Evolutionary conservation across 352 stramenopile species (phyloP), one percentile per base, ranked within the genome.

Genomic region (Paralagenidium karlingii): DNA sequence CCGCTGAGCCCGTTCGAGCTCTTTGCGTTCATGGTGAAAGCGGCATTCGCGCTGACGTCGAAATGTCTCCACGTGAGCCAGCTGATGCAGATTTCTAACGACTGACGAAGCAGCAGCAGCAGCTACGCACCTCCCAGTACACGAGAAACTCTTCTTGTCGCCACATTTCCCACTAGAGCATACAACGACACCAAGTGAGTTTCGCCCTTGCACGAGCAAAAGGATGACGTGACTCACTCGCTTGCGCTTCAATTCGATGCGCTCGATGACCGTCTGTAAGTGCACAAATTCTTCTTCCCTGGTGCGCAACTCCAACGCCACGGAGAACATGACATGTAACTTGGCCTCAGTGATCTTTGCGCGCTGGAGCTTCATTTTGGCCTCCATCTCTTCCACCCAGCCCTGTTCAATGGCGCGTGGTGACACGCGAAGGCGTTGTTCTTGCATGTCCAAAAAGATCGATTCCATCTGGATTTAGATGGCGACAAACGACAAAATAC

Each of bases 361-460:
- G 13, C 71, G 65, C 40, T 89, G 69, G 8, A 46, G 20, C 7
- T 70, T 61, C 53, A 85, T 78, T 39, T 85, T 85, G 2, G 53
- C 53, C 26, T 89, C 71, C 71, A 89, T 86, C 28, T 84, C 71
- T 57, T 84, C 69, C 1, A 89, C 65, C 76, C 71, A 89, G 1
- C 76, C 76, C 7, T 86, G 68, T 19, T 84, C 68, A 22, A 89
- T 86, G 3, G 76, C 76, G 8, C 76, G 63, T 1, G 76, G 71
- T 1, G 71, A 89, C 10, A 89, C 58, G 8, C 69, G 68, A 41
- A 82, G 56, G 1, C 68, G 60, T 45, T 89, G 76, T 0, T 60
- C 76, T 40, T 82, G 63, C 76, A 86, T 89, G 38, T 89, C 76
- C 22, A 86, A 46, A 30, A 78, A 89, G 27, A 84, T 81, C 20